Base-by-base conservation (phyloP, 306 rosid genomes). In the Sesbania bispinosa region DNA sequence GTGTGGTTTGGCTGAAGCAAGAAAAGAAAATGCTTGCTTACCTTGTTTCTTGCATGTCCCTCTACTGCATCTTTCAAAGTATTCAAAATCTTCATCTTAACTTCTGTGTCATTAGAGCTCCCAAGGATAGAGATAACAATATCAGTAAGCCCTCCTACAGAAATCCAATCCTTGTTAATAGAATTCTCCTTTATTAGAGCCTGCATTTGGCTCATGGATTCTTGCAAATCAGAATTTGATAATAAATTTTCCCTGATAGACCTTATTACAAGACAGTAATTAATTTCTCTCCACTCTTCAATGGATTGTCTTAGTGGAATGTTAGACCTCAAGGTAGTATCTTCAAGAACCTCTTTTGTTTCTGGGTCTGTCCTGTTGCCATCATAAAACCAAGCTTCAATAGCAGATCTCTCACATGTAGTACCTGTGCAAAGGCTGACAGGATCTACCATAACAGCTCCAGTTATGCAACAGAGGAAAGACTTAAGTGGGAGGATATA, bases 341-440 rank as follows among this genome's bases (percentile, higher is more conserved):
- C 88, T 80, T 85, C 85, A 7, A 91, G 96, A 62, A 77, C 59
- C 77, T 84, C 88, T 26, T 72, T 52, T 14, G 96, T 88, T 73
- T 87, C 82, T 0, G 97, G 96, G 59, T 91, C 96, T 8, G 73
- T 87, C 54, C 51, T 79, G 6, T 74, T 10, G 4, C 91, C 93
- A 52, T 67, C 46, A 8, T 76, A 67, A 62, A 91, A 80, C 96
- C 91, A 84, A 67, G 67, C 75, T 50, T 74, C 74, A 66, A 91
- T 84, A 29, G 97, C 88, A 58, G 85, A 82, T 84, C 91, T 81
- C 86, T 91, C 97, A 63, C 93, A 91, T 47, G 97, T 88, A 46
- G 96, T 91, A 27, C 96, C 96, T 1, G 96, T 91, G 79, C 86
- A 80, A 77, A 91, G 97, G 80, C 96, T 91, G 63, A 88, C 97